Conservation (phyloP, 306 rosid species). For the Begonia masoniana region DNA sequence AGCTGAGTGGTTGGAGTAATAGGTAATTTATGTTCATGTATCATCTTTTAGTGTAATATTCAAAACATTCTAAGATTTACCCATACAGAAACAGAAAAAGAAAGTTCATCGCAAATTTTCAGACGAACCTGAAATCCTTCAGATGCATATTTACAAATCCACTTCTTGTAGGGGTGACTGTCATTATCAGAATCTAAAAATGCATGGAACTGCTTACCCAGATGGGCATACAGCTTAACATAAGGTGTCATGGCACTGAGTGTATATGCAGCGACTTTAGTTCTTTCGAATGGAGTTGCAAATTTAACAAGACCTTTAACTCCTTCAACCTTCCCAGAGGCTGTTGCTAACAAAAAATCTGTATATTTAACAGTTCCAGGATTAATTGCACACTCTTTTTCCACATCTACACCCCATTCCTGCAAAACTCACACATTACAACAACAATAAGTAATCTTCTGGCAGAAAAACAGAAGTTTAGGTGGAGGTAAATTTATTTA, state of each 20-base stretch:
- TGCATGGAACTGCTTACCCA: conserved; percentile 60
- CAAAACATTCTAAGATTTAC: conserved; percentile 11
- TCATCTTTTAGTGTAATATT: no score
- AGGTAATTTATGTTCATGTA: no score
- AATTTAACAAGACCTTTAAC: conserved; percentile 79
- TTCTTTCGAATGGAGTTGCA: conserved; percentile 99
- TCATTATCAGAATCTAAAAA: conserved; percentile 27
- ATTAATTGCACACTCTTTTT: conserved; percentile 37
- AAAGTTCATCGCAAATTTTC: no score
- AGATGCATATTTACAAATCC: conserved; percentile 79
- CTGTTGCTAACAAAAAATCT: conserved; percentile 86
- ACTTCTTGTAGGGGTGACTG: conserved; percentile 67
- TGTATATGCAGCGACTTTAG: conserved; percentile 90
- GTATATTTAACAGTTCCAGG: conserved; percentile 79
- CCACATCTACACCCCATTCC: conserved; percentile 78
- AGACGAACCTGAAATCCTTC: conserved; percentile 44
- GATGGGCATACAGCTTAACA: conserved; percentile 81
- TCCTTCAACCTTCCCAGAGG: conserved; percentile 92
- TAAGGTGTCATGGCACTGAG: conserved; percentile 94
- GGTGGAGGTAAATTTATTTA: no score
- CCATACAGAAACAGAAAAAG: no score
- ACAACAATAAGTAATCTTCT: no score
- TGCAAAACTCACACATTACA: conserved; percentile 15
- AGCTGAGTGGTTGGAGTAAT: conserved; percentile 14
- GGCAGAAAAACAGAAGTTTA: no score